A percentile compares a stretch with the other conserved stretches of the same genome.
Conservation (phyloP, 2,329 filamentous ascomycete species). For the Cytospora schulzeri region DNA sequence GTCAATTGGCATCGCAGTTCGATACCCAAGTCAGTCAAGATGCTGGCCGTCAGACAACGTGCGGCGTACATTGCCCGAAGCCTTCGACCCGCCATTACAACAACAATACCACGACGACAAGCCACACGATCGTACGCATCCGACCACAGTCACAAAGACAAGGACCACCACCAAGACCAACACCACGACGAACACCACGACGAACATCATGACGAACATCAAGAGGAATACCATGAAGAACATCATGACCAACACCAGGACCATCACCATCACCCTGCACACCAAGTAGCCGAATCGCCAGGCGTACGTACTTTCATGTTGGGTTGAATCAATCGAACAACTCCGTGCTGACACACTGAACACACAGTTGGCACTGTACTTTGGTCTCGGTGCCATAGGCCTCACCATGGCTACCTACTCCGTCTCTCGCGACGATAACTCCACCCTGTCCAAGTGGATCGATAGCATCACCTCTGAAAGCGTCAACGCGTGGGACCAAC, state of each 20-base stretch:
- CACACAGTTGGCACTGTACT: constrained; percentile 51
- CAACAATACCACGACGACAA: constrained; percentile 32
- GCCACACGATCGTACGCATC: constrained; percentile 55
- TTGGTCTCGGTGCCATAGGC: constrained; percentile 49
- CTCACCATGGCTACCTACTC: constrained; percentile 49
- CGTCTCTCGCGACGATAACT: constrained; percentile 54
- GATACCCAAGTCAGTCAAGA: constrained; percentile 31
- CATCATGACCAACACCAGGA: too few species aligned
- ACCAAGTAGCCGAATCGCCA: constrained; percentile 53
- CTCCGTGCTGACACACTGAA: constrained; percentile 17
- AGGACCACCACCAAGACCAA: constrained; percentile 49
- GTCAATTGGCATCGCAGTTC: constrained; percentile 22
- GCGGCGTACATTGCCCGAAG: constrained; percentile 42
- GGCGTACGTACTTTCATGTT: constrained; percentile 51
- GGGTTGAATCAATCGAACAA: background rate
- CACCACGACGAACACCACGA: too few species aligned
- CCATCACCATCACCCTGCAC: constrained; percentile 43
- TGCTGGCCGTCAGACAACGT: constrained; percentile 43
- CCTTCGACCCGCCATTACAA: constrained; percentile 34
- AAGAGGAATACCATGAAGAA: too few species aligned
- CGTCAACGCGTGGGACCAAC: constrained; percentile 52
- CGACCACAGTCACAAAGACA: constrained; percentile 49
- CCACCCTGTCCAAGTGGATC: constrained; percentile 49
- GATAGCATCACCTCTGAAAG: constrained; percentile 47
- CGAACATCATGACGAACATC: too few species aligned